Evolutionary conservation across 1,284 basidiomycete species (phyloP).

Genomic region (Rhodotorula sp.): DNA sequence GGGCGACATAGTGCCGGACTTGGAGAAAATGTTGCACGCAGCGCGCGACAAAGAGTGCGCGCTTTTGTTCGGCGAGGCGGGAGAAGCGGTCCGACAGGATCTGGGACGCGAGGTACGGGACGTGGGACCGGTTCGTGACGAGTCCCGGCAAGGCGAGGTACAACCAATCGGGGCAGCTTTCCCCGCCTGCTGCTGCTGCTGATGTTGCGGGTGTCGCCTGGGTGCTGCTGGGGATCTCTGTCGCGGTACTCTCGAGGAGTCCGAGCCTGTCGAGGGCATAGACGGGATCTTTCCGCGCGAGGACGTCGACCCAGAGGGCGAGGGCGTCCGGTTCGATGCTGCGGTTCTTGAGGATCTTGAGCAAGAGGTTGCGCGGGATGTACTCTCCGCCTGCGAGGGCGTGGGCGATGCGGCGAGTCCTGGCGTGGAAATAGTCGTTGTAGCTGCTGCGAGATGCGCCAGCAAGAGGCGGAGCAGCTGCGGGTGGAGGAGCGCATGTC

Average conservation of each 20-base stretch:
- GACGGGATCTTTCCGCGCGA: slow-evolving; percentile 15
- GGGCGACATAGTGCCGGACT: slow-evolving; percentile 33
- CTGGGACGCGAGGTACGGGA: slow-evolving; percentile 34
- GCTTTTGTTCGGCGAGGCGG: slow-evolving; percentile 17
- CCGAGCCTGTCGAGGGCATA: slow-evolving; percentile 28
- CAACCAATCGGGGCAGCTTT: slow-evolving; percentile 34
- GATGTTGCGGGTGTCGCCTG: too few relatives aligned
- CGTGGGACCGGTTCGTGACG: slow-evolving; percentile 17
- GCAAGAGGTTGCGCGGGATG: slow-evolving; percentile 28
- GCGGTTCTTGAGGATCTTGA: slow-evolving; percentile 18
- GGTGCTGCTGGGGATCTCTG: neutral
- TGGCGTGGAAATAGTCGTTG: slow-evolving; percentile 11
- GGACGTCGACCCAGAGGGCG: slow-evolving; percentile 29
- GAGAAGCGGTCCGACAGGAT: slow-evolving; percentile 21
- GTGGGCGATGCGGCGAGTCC: slow-evolving; percentile 27
- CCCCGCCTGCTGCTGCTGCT: neutral
- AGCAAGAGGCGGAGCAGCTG: slow-evolving; percentile 21
- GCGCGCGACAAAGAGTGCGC: slow-evolving; percentile 28
- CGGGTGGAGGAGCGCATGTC: too few relatives aligned
- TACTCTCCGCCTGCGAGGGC: slow-evolving; percentile 19
- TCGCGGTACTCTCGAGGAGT: slow-evolving; percentile 28
- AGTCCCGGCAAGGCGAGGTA: slow-evolving; percentile 35
- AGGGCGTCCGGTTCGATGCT: slow-evolving; percentile 9
- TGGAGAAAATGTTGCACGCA: slow-evolving; percentile 32
- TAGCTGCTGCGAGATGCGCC: neutral